Percentiles rank a stretch among this genome's conserved stretches.
phyloP scores from a whole-genome alignment of 257 asterid genomes.

The Plantago ovata region DNA sequence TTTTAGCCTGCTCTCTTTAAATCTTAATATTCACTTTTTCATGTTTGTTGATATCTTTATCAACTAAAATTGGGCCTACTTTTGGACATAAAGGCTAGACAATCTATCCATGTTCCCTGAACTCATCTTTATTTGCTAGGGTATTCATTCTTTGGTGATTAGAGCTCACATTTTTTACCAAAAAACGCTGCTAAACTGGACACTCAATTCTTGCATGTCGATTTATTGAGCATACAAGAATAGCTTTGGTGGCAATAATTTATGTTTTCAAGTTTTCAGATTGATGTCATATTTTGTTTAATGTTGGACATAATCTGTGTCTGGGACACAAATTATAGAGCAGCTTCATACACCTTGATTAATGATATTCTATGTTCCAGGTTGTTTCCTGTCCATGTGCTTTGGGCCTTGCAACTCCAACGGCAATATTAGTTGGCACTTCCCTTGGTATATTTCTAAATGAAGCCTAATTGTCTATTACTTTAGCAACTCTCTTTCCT shows the following conservation, averaged over 20 bases:
- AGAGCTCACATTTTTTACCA: no score
- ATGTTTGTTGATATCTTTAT: background rate
- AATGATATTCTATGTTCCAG: constrained; percentile 38
- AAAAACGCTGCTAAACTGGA: no score
- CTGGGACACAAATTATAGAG: no score
- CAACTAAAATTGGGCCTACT: constrained; percentile 2
- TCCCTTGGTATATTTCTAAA: constrained; percentile 67
- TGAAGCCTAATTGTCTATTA: background rate
- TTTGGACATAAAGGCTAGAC: background rate
- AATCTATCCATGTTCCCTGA: no score
- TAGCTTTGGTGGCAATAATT: no score
- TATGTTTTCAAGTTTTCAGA: background rate
- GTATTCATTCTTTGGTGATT: no score
- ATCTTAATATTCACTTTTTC: background rate
- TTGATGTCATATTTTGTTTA: no score
- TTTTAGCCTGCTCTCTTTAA: background rate
- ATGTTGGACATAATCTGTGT: no score
- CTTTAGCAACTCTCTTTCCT: constrained; percentile 3
- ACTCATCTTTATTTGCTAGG: no score
- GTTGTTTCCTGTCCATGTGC: constrained; percentile 99
- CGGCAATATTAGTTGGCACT: constrained; percentile 97
- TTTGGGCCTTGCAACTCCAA: constrained; percentile 98
- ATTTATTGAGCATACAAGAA: no score
- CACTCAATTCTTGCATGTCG: background rate
- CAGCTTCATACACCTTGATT: constrained; percentile 18